Percentiles rank a stretch among this genome's conserved stretches.
These are phyloP conservation scores for Brassica incana DNA, from an alignment of 345 rosid species.

Conservation along the genomic window DNA sequence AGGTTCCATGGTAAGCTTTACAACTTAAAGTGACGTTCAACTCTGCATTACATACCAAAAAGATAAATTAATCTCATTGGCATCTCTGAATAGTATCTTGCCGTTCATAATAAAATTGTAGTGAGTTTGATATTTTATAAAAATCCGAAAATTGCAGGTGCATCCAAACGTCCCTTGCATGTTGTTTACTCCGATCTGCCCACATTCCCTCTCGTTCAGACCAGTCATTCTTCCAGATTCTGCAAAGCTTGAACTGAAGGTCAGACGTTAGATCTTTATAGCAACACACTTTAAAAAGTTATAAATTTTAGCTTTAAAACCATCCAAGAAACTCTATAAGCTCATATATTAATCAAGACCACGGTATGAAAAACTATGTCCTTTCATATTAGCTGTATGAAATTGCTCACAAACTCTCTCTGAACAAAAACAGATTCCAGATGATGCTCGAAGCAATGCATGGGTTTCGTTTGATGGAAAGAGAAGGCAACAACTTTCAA, in stretches of 20 bases:
- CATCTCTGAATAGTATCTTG: slow-evolving; percentile 6
- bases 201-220: slow-evolving; percentile 95
- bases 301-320: neutral
- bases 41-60: neutral
- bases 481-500: slow-evolving; percentile 95
- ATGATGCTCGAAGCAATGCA: slow-evolving; percentile 93
- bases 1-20: slow-evolving; percentile 85
- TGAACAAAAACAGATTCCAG: slow-evolving; percentile 64
- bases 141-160: slow-evolving; percentile 54
- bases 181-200: slow-evolving; percentile 97
- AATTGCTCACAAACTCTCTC: neutral
- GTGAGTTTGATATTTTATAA: neutral
- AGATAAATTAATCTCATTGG: neutral
- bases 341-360: neutral
- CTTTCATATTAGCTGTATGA: neutral
- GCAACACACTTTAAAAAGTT: neutral
- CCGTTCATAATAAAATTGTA: neutral
- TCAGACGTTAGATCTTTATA: slow-evolving; percentile 28
- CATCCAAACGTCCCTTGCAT: slow-evolving; percentile 99
- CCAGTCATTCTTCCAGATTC: slow-evolving; percentile 99
- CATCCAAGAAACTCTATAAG: slow-evolving; percentile 1
- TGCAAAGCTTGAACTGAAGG: slow-evolving; percentile 91
- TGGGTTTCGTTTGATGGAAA: slow-evolving; percentile 99
- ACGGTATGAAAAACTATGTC: neutral
- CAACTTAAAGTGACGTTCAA: neutral